phyloP scores from a whole-genome alignment of 768 basidiomycete species.

The Lentinula boryana region DNA sequence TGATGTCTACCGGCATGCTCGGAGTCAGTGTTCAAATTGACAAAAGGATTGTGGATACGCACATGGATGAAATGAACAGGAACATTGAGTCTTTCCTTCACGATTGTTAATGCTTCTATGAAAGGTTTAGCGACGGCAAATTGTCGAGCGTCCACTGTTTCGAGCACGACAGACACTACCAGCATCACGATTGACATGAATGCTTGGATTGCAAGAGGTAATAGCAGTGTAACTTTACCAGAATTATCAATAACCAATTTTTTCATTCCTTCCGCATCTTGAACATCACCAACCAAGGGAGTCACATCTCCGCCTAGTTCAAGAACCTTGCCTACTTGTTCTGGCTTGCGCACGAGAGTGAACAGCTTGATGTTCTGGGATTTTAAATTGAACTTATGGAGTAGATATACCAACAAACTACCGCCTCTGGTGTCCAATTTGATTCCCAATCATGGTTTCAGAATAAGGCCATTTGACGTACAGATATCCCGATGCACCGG shows the following conservation, averaged over 20 bases:
- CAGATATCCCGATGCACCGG: constrained; percentile 10
- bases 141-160: constrained; percentile 7
- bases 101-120: constrained; percentile 5
- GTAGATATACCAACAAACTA: neutral
- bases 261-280: neutral
- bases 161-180: constrained; percentile 6
- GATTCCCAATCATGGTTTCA: neutral
- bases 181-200: neutral
- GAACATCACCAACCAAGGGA: constrained; percentile 4
- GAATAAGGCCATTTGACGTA: neutral
- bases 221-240: neutral
- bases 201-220: neutral
- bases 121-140: constrained; percentile 7
- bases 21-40: neutral
- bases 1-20: neutral
- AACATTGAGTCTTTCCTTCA: constrained; percentile 3
- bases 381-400: constrained; percentile 3
- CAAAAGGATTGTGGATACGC: neutral
- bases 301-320: neutral
- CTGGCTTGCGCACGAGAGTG: constrained; percentile 5
- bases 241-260: neutral
- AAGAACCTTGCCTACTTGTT: constrained; percentile 6
- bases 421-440: neutral
- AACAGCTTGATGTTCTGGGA: neutral
- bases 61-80: constrained; percentile 11